Evolutionary conservation across 2,329 filamentous ascomycete species (phyloP), one percentile per base, ranked within the genome.

Genomic region (Lizonia empirigonia): DNA sequence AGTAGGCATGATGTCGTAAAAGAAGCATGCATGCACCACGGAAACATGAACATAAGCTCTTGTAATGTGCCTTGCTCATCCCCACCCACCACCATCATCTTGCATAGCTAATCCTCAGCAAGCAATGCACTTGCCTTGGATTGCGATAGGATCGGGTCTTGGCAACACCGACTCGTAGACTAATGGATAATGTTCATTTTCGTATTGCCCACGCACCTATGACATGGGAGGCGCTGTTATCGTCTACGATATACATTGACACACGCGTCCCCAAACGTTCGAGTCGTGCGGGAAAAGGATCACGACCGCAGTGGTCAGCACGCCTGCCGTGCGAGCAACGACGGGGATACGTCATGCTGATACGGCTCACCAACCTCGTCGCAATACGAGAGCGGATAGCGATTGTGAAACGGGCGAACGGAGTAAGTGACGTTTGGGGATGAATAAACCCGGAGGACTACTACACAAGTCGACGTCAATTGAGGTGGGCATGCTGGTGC

Each of bases 151-250:
- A 46, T 19, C 32, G 34, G 16, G 16, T 41, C 49, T 52, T 52
- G 49, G 49, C 49, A 52, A 52, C 47, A 52, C 33, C 32, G 33
- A 33, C 18, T 44, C 19, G 22, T 42, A 19, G 22, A 44, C 29
- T 47, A 52, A 47, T 44, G 49, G 32, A 32, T 32, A n/a, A 51
- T 36, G 30, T 35, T 41, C 40, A 20, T 24, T 38, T 38, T 47
- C 37, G 49, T 47, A 42, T 42, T 41, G 18, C 33, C 33, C 42
- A 42, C 36, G 42, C 49, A 37, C 34, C 49, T 22, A 44, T 47
- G 49, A 52, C 49, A 52, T 52, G 33, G 42, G 49, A 38, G 49
- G 49, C 49, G 49, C 32, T 19, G 33, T 6, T 42, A 18, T 32
- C 26, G 44, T 52, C 37, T 34, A 22, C 13, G 16, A 42, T 19